Evolutionary conservation across 2,329 filamentous ascomycete genomes (phyloP).

Genomic region (Thelonectria rubi): DNA sequence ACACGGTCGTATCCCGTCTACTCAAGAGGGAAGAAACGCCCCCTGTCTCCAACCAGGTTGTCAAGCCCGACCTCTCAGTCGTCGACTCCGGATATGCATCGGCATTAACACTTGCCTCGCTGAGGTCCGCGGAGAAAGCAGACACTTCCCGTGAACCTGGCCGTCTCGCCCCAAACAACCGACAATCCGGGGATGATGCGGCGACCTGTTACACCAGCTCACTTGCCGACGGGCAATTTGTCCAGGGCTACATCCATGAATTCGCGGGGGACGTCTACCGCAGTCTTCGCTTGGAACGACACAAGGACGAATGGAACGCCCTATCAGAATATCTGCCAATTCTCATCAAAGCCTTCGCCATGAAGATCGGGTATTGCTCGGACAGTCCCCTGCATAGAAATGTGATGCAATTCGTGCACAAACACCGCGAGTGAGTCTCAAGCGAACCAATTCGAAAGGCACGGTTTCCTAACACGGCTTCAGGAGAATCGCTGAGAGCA

Average conservation of each 20-base stretch:
- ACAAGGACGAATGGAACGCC: background rate
- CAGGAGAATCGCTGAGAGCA: background rate
- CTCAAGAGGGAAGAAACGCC: background rate
- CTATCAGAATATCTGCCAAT: background rate
- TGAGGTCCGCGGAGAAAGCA: background rate
- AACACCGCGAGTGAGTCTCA: background rate
- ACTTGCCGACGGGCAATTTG: background rate
- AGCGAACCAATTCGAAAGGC: background rate
- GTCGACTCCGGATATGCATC: background rate
- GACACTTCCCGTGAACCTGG: background rate
- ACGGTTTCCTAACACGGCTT: background rate
- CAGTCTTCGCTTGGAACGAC: background rate
- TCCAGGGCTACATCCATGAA: background rate
- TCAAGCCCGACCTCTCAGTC: background rate
- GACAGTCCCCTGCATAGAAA: background rate
- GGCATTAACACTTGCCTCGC: background rate
- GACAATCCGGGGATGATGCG: background rate
- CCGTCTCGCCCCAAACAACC: background rate
- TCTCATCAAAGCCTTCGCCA: background rate
- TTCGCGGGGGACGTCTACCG: background rate
- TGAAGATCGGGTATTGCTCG: background rate
- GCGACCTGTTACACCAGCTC: background rate
- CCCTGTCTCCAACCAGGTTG: background rate
- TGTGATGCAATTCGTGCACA: background rate
- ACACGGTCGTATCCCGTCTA: background rate